Evolutionary conservation across 768 basidiomycete genomes (phyloP), one percentile per base, ranked within the genome.

Genomic region (Tylopilus sp.): DNA sequence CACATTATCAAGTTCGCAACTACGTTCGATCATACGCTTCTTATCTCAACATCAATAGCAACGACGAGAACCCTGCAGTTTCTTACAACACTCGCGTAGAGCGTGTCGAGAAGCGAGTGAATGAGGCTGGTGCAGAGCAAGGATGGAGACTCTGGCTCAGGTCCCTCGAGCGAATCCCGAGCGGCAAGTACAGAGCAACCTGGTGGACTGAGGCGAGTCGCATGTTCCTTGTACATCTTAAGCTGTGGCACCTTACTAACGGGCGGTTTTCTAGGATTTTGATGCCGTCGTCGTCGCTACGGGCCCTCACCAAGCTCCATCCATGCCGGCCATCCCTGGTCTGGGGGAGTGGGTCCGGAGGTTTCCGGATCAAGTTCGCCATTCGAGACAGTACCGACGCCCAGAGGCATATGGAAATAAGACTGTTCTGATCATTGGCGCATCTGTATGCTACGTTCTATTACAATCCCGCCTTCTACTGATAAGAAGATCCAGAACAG

Each of bases 31-130:
- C 57, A 16, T 59, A 59, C 19, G 47, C 57, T 12, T 58, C 57
- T 7, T 58, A 48, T 28, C 51, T 58, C 8, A 45, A 45, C 25
- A 31, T 59, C 17, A 59, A 58, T 12, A 58, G 57, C 33, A 58
- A 79, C 47, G 78, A 78, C 46, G 62, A 64, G 8, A 77, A 72
- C 48, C 65, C 69, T 0, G 61, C 71, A 21, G 53, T 71, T 3
- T 70, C 72, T 3, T 79, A 75, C 63, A 76, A 76, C 61, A 80
- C 79, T 0, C 75, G 78, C 11, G 77, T 81, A 10, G 78, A 81
- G 50, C 63, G 62, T 13, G 64, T 75, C 28, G 71, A 78, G 53
- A 80, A 80, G 52, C 58, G 67, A 1, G 46, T 61, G n/a, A 61
- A 71, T 50, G 6, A 53, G 24, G 31, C 28, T 9, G 42, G 42